A percentile compares a stretch with the other conserved stretches of the same genome.
These are phyloP conservation scores for Carpinus viminea DNA, from an alignment of 306 rosid species.

Conservation along the genomic window DNA sequence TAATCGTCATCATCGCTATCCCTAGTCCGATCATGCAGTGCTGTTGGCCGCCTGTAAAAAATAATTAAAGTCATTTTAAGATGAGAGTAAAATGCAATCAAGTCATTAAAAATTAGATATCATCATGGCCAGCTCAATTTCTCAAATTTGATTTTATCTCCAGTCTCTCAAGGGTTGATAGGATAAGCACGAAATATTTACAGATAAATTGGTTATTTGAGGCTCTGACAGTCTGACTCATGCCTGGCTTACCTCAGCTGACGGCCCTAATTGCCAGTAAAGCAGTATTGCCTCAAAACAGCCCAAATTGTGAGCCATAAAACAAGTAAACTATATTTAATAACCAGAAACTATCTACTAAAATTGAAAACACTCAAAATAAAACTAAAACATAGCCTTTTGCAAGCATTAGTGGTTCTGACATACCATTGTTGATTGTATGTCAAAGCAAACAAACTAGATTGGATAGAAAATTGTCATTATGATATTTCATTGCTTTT, in stretches of 20 bases:
- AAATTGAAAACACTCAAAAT: not conserved
- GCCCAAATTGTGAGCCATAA: not conserved
- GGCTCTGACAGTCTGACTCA: not conserved
- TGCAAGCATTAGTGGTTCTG: constrained; percentile 1
- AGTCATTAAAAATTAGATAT: not conserved
- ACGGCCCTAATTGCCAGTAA: not conserved
- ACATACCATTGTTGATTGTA: not conserved
- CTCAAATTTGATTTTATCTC: not conserved
- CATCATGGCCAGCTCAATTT: not conserved
- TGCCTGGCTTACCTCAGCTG: not conserved
- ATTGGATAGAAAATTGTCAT: too few species aligned
- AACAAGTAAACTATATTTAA: not conserved
- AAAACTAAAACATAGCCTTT: not conserved
- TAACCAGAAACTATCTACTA: not conserved
- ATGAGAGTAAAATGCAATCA: not conserved
- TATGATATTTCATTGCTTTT: too few species aligned
- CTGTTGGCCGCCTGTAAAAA: constrained; percentile 85
- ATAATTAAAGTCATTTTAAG: constrained; percentile 19
- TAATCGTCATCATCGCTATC: constrained; percentile 97
- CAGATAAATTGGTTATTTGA: not conserved
- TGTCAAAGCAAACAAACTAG: not conserved
- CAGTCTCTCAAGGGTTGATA: not conserved
- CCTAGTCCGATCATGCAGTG: constrained; percentile 85
- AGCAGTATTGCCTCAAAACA: not conserved
- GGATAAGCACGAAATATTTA: not conserved